Percentiles rank a stretch among this genome's conserved stretches.
These are phyloP conservation scores for Penicillium freii DNA, from an alignment of 2,329 filamentous ascomycete genomes.

Conservation along the genomic window DNA sequence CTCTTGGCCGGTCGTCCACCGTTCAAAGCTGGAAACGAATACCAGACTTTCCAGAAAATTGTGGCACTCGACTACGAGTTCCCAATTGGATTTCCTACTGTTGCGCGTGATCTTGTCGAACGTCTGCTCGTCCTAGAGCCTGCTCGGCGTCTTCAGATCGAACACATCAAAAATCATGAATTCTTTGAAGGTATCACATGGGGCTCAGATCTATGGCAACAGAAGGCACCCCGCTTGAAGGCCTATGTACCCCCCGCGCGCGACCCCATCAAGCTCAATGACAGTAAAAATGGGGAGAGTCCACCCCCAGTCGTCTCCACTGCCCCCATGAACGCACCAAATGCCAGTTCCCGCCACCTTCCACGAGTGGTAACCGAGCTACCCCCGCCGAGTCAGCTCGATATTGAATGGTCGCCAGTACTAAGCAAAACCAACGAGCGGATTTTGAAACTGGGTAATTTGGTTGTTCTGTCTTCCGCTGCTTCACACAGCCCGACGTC, in stretches of 20 bases:
- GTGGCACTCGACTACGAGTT: slow-evolving; percentile 93
- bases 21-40: slow-evolving; percentile 95
- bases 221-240: slow-evolving; percentile 82
- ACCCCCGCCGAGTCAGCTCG: slow-evolving; percentile 91
- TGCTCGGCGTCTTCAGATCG: slow-evolving; percentile 76
- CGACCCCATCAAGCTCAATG: slow-evolving; percentile 76
- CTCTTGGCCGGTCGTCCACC: slow-evolving; percentile 91
- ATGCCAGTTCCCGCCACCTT: slow-evolving; percentile 57
- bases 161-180: slow-evolving; percentile 94
- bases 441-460: slow-evolving; percentile 89
- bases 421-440: slow-evolving; percentile 87
- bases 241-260: slow-evolving; percentile 75
- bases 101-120: slow-evolving; percentile 86
- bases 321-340: slow-evolving; percentile 41
- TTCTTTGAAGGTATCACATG: slow-evolving; percentile 89
- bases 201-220: slow-evolving; percentile 82
- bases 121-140: slow-evolving; percentile 88
- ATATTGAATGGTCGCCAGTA: slow-evolving; percentile 98
- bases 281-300: slow-evolving; percentile 41
- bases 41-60: slow-evolving; percentile 97
- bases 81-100: slow-evolving; percentile 78
- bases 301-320: slow-evolving; percentile 45
- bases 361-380: slow-evolving; percentile 88
- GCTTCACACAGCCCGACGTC: slow-evolving; percentile 71
- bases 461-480: slow-evolving; percentile 78